Evolutionary conservation across 2,329 filamentous ascomycete species (phyloP).

Genomic region (Fusarium odoratissimum): DNA sequence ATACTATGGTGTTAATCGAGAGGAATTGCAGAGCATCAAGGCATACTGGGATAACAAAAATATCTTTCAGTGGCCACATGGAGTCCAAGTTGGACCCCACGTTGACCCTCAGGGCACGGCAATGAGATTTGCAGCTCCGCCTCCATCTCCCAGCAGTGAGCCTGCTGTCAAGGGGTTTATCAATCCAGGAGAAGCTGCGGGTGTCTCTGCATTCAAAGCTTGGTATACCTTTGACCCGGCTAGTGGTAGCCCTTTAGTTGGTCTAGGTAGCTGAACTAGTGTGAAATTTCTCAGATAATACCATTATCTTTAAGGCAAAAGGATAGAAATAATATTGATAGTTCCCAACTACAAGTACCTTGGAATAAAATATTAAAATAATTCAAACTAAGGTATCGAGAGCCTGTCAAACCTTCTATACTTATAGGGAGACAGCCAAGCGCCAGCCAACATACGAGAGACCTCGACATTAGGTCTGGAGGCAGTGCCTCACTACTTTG

Average conservation of each 20-base stretch:
- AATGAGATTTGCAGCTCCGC: fast-evolving
- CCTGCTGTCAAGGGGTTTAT: neutral
- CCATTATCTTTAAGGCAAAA: too few relatives aligned
- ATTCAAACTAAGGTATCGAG: too few relatives aligned
- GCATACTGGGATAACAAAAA: slow-evolving; percentile 43
- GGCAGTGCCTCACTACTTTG: too few relatives aligned
- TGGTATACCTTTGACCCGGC: neutral
- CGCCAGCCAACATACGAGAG: too few relatives aligned
- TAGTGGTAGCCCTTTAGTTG: fast-evolving
- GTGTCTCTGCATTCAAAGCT: fast-evolving
- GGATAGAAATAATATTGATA: too few relatives aligned
- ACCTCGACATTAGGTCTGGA: too few relatives aligned
- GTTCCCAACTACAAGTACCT: too few relatives aligned
- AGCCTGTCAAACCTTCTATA: too few relatives aligned
- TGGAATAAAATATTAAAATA: too few relatives aligned
- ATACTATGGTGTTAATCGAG: slow-evolving; percentile 48
- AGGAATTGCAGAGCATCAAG: slow-evolving; percentile 44
- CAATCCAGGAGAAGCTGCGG: neutral
- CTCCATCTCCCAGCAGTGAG: fast-evolving
- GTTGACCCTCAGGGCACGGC: fast-evolving
- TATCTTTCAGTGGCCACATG: slow-evolving; percentile 47
- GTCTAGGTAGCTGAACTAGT: neutral
- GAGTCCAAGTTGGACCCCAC: slow-evolving; percentile 17
- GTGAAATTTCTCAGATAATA: too few relatives aligned
- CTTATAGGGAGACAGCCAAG: too few relatives aligned